These are phyloP conservation scores for Coniella vitis DNA, from an alignment of 2,329 filamentous ascomycete species.

Conservation along the genomic window DNA sequence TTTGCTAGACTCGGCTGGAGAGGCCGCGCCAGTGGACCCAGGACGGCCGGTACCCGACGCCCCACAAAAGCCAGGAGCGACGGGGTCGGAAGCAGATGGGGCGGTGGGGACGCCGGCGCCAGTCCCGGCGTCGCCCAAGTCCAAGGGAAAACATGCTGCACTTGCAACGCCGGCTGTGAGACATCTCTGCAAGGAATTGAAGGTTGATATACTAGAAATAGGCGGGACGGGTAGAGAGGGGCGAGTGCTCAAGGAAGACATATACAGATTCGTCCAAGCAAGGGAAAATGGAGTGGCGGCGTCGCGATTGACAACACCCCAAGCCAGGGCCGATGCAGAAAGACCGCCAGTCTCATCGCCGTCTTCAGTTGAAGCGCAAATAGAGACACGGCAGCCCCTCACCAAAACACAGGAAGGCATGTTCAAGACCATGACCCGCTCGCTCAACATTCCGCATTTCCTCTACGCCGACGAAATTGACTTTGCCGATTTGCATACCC, in stretches of 20 bases:
- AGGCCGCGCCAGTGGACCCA: slow-evolving; percentile 22
- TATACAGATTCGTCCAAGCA: slow-evolving; percentile 61
- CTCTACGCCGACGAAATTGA: slow-evolving; percentile 88
- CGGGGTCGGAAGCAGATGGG: slow-evolving; percentile 6
- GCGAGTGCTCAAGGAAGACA: slow-evolving; percentile 86
- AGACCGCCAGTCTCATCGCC: slow-evolving; percentile 17
- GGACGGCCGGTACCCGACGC: slow-evolving; percentile 19
- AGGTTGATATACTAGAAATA: slow-evolving; percentile 71
- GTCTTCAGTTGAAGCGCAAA: slow-evolving; percentile 41
- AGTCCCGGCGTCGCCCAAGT: slow-evolving; percentile 21
- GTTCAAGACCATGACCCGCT: slow-evolving; percentile 97
- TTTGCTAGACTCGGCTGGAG: slow-evolving; percentile 4
- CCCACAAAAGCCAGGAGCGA: slow-evolving; percentile 11
- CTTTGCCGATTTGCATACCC: slow-evolving; percentile 64
- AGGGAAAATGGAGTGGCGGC: slow-evolving; percentile 33
- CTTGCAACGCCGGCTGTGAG: slow-evolving; percentile 90
- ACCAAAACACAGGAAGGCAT: slow-evolving; percentile 81
- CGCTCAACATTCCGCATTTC: slow-evolving; percentile 87
- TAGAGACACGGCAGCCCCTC: slow-evolving; percentile 63
- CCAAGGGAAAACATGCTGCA: slow-evolving; percentile 58
- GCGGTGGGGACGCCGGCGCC: slow-evolving; percentile 9
- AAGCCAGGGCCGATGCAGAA: not conserved
- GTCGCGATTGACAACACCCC: not conserved
- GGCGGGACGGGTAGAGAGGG: slow-evolving; percentile 85
- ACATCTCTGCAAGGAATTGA: slow-evolving; percentile 74